These are phyloP conservation scores for Rhodotorula sp. DNA, from an alignment of 1,284 basidiomycete genomes.

Conservation along the genomic window DNA sequence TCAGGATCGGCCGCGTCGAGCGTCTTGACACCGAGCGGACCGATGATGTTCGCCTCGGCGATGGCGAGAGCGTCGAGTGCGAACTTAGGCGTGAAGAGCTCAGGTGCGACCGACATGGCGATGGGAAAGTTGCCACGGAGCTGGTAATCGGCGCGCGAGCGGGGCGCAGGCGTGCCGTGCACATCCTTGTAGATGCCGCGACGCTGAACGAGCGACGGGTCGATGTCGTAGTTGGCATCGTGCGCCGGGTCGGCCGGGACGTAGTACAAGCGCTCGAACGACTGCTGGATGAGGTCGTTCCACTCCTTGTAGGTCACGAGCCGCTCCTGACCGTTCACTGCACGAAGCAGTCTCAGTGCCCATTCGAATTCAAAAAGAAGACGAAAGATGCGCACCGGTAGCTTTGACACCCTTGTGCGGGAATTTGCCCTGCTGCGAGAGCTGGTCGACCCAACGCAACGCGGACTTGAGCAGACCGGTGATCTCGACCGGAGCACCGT, in stretches of 20 bases:
- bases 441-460: constrained; percentile 76
- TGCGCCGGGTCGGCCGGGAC: constrained; percentile 73
- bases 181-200: constrained; percentile 99
- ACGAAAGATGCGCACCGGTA: constrained; percentile 61
- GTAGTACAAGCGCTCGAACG: constrained; percentile 89
- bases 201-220: constrained; percentile 74
- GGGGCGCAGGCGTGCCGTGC: constrained; percentile 77
- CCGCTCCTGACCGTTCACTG: constrained; percentile 71
- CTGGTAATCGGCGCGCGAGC: constrained; percentile 97
- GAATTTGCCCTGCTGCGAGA: constrained; percentile 71
- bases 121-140: constrained; percentile 57
- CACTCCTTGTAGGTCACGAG: constrained; percentile 88
- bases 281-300: constrained; percentile 76
- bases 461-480: constrained; percentile 91
- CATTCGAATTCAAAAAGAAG: not conserved
- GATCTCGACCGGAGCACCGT: constrained; percentile 95
- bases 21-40: constrained; percentile 91
- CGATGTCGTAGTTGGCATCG: constrained; percentile 71
- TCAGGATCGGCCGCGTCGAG: constrained; percentile 80
- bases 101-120: constrained; percentile 95
- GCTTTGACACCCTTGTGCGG: constrained; percentile 86
- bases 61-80: constrained; percentile 75
- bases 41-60: constrained; percentile 72
- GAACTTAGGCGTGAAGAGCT: constrained; percentile 80
- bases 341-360: not conserved